Evolutionary conservation across 2,329 filamentous ascomycete genomes (phyloP), one percentile per base, ranked within the genome.

Genomic region (Sporothrix sp.): DNA sequence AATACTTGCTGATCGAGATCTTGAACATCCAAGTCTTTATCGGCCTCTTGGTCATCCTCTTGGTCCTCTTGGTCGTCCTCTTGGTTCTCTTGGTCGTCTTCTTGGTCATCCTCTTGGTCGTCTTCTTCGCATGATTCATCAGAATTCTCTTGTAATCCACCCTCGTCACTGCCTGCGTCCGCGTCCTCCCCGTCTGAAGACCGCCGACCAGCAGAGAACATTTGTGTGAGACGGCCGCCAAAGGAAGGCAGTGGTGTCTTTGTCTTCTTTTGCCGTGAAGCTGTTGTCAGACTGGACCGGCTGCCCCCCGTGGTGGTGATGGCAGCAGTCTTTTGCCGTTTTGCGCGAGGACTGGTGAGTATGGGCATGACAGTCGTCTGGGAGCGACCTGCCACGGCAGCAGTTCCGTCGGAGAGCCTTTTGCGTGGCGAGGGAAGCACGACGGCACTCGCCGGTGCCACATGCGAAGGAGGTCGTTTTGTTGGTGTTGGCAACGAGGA

Each of bases 301-400:
- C 44, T 25, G 8, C 25, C 73, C 23, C 9, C 68, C 13, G 21
- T 64, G 42, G 71, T 65, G 20, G 69, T 64, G 42, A 71, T 65
- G 16, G 20, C 20, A 14, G 11, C 21, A n/a, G 7, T 37, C 42
- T 67, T 66, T 51, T 64, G 67, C 52, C 66, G 72, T 55, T 78
- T 77, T 4, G 30, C 30, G 10, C 13, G 13, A 1, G 71, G 61
- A 45, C 75, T 70, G 45, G 71, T 76, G 1, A 84, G 83, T 57
- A 88, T 74, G 28, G 80, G 73, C 18, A 28, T 10, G 10, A 10
- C 6, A 28, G 81, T 82, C 0, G 87, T 40, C 74, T 75, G 54
- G 82, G 73, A 1, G 85, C 86, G 49, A 91, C 79, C 79, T 0
- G 84, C 89, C 43, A 91, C 85, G 2, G 84, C 87, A 18, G 85